Conservation (phyloP, 768 basidiomycete species). For the Glaciozyma antarctica region DNA sequence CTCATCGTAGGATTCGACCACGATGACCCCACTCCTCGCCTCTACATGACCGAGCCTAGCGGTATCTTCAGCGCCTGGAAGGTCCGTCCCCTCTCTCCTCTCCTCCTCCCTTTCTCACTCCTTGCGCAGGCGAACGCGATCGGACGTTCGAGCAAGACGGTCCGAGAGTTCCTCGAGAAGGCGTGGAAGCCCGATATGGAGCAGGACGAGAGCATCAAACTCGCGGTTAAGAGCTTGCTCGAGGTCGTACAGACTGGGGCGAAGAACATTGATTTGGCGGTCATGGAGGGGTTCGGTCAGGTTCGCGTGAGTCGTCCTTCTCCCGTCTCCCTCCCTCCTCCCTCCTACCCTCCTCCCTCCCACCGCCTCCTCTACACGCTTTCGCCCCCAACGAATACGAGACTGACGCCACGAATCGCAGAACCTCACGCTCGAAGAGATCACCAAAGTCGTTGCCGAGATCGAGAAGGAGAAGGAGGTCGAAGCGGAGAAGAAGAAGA, state of each 20-base stretch:
- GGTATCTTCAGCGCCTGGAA: constrained; percentile 99
- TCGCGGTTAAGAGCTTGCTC: constrained; percentile 86
- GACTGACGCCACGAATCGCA: constrained; percentile 37
- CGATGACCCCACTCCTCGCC: constrained; percentile 65
- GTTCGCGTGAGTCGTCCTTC: neutral
- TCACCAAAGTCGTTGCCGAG: constrained; percentile 80
- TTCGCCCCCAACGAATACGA: neutral
- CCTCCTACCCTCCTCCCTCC: neutral
- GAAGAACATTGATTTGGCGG: constrained; percentile 97
- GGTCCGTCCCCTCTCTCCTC: constrained; percentile 45
- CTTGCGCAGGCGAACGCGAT: constrained; percentile 78
- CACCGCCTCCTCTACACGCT: neutral
- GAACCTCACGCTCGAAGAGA: constrained; percentile 78
- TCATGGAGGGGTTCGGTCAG: constrained; percentile 92
- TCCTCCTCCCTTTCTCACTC: neutral
- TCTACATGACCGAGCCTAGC: constrained; percentile 95
- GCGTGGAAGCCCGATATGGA: constrained; percentile 86
- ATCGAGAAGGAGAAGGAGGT: constrained; percentile 95
- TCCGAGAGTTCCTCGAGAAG: constrained; percentile 96
- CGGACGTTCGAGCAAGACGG: constrained; percentile 94
- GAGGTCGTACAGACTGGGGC: constrained; percentile 99
- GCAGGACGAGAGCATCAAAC: constrained; percentile 81
- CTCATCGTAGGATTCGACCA: constrained; percentile 96
- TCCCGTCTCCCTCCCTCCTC: neutral
- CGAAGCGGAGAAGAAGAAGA: constrained; percentile 93